These are phyloP conservation scores for Rickenella mellea DNA, from an alignment of 768 basidiomycete species.

Conservation along the genomic window DNA sequence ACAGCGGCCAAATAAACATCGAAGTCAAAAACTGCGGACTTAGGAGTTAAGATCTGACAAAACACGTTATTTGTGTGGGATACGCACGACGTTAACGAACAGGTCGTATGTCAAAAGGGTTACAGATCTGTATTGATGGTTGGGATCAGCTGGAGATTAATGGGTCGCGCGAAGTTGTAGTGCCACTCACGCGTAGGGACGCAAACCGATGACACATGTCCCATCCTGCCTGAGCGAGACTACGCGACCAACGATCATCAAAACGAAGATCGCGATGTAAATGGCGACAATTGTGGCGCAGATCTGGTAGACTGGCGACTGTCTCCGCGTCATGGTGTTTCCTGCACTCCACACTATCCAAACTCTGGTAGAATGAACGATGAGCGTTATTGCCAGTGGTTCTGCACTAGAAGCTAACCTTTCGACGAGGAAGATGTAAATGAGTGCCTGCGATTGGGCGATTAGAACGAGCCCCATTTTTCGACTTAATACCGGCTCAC, in stretches of 20 bases:
- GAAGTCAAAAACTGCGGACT: neutral
- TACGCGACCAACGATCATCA: constrained; percentile 31
- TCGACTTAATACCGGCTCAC: constrained; percentile 24
- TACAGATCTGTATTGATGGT: constrained; percentile 25
- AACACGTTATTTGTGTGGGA: neutral
- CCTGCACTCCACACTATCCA: constrained; percentile 12
- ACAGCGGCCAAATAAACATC: constrained; percentile 39
- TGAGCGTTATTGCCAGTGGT: no score
- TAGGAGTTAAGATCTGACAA: neutral
- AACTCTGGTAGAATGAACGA: constrained; percentile 5
- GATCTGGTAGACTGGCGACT: constrained; percentile 31
- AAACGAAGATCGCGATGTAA: constrained; percentile 29
- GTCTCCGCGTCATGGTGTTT: constrained; percentile 18
- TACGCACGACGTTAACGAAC: constrained; percentile 21
- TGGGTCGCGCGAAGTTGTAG: neutral
- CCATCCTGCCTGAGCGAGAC: constrained; percentile 25
- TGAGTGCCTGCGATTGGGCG: no score
- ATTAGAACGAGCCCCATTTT: no score
- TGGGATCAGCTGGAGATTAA: neutral
- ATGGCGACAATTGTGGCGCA: constrained; percentile 26
- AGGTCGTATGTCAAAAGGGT: constrained; percentile 38
- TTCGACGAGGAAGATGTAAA: neutral
- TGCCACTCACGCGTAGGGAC: constrained; percentile 22
- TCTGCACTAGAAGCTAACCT: neutral
- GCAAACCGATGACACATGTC: constrained; percentile 39